Evolutionary conservation across 768 basidiomycete species (phyloP).

Genomic region (Paxillus rubicundulus): DNA sequence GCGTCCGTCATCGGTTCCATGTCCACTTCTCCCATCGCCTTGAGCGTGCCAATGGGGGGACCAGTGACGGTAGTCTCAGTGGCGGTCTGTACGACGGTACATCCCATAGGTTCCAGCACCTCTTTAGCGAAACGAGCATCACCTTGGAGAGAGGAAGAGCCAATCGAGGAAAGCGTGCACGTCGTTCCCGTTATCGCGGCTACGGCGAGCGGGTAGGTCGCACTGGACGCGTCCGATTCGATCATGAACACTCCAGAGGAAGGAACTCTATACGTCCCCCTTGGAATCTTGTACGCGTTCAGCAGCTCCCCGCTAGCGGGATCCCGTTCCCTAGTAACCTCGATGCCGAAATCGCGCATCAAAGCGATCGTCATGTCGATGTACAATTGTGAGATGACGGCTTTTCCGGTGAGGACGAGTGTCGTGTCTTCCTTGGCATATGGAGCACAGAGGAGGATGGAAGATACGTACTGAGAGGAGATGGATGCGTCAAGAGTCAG

Average conservation of each 20-base stretch:
- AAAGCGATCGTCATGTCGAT: slow-evolving; percentile 99
- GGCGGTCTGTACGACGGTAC: slow-evolving; percentile 81
- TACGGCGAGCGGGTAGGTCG: slow-evolving; percentile 95
- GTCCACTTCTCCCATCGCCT: slow-evolving; percentile 61
- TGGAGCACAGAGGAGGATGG: slow-evolving; percentile 93
- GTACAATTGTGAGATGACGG: slow-evolving; percentile 98
- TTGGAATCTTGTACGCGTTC: slow-evolving; percentile 88
- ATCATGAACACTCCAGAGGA: slow-evolving; percentile 66
- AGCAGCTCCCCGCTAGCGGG: slow-evolving; percentile 54
- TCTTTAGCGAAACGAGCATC: slow-evolving; percentile 94
- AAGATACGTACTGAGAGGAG: slow-evolving; percentile 97
- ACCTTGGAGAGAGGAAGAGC: slow-evolving; percentile 88
- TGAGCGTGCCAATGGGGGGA: slow-evolving; percentile 82
- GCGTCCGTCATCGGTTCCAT: slow-evolving; percentile 99
- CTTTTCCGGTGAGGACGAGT: slow-evolving; percentile 88
- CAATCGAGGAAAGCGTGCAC: slow-evolving; percentile 92
- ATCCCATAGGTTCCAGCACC: slow-evolving; percentile 94
- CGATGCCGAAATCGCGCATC: slow-evolving; percentile 91
- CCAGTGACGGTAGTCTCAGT: slow-evolving; percentile 91
- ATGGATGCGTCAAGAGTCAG: slow-evolving; percentile 92
- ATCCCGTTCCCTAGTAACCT: slow-evolving; percentile 66
- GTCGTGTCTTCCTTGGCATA: slow-evolving; percentile 83
- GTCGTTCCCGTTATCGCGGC: slow-evolving; percentile 97
- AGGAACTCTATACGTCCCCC: slow-evolving; percentile 75
- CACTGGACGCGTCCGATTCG: slow-evolving; percentile 93